A percentile compares a stretch with the other conserved stretches of the same genome.
phyloP scores from a whole-genome alignment of 305 asterid species.

The Fraxinus angustifolia region DNA sequence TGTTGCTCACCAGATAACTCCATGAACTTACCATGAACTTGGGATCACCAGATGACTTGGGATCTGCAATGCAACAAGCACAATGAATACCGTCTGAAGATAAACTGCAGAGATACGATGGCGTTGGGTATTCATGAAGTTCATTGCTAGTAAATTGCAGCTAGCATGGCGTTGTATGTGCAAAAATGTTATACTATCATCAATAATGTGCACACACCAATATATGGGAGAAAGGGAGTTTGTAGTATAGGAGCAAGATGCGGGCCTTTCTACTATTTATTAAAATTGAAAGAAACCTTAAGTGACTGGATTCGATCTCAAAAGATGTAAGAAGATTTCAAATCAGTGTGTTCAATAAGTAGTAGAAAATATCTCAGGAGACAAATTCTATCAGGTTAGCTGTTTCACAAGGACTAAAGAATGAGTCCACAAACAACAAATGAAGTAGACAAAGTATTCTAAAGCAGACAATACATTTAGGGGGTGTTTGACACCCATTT shows the following conservation, averaged over 20 bases:
- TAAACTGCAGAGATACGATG: background rate
- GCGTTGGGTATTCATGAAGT: background rate
- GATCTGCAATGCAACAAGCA: slow-evolving; percentile 55
- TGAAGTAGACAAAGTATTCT: background rate
- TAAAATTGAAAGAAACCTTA: background rate
- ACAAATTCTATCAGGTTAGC: background rate
- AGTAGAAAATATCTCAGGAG: background rate
- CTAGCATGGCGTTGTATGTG: background rate
- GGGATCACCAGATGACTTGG: slow-evolving; percentile 73
- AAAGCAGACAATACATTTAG: background rate
- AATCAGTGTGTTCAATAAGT: background rate
- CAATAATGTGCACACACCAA: background rate
- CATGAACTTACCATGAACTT: slow-evolving; percentile 47
- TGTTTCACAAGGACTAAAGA: background rate
- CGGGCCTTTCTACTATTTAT: background rate
- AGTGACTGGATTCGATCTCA: background rate
- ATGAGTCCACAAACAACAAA: background rate
- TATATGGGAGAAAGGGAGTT: slow-evolving; percentile 6
- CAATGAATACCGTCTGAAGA: background rate
- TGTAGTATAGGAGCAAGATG: background rate
- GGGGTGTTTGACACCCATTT: too few relatives aligned
- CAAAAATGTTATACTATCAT: slow-evolving; percentile 9
- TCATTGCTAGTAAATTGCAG: background rate
- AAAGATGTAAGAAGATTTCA: background rate
- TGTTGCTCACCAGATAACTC: slow-evolving; percentile 65